Conservation (phyloP, 2,329 filamentous ascomycete species). For the Rutstroemia sp. region DNA sequence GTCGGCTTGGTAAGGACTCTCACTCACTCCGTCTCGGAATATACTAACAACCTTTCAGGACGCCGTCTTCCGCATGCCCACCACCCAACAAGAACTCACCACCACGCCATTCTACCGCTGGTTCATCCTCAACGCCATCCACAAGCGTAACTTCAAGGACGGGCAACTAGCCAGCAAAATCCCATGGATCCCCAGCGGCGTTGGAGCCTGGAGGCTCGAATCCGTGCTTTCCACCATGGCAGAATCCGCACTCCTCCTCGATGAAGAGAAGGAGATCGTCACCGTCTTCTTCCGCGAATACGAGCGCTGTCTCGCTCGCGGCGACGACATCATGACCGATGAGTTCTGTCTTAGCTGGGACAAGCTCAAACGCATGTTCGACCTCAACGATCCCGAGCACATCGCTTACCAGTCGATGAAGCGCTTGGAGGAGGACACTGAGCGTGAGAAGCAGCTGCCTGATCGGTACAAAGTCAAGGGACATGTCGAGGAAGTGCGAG, state of each 20-base stretch:
- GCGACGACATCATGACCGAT: background rate
- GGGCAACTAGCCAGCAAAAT: background rate
- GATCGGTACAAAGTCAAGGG: background rate
- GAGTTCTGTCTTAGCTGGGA: background rate
- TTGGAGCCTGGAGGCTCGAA: slow-evolving; percentile 1
- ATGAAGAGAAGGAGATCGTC: background rate
- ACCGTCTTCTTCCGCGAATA: background rate
- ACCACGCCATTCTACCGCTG: slow-evolving; percentile 3
- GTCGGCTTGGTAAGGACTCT: too few species aligned
- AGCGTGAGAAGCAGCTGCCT: too few species aligned
- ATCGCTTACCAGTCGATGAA: background rate
- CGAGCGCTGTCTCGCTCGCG: background rate
- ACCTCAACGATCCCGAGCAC: background rate
- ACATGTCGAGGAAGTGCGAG: too few species aligned
- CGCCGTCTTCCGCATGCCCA: background rate
- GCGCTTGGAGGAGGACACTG: background rate
- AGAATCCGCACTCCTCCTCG: background rate
- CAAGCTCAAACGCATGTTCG: slow-evolving; percentile 1
- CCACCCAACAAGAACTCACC: background rate
- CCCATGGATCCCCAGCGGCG: background rate
- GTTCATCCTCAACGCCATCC: slow-evolving; percentile 6
- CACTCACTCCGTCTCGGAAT: too few species aligned
- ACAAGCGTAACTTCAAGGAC: slow-evolving; percentile 3
- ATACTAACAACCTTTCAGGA: background rate
- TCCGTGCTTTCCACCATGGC: background rate